Evolutionary conservation across 2,329 filamentous ascomycete genomes (phyloP).

Genomic region (Clarireedia paspali): DNA sequence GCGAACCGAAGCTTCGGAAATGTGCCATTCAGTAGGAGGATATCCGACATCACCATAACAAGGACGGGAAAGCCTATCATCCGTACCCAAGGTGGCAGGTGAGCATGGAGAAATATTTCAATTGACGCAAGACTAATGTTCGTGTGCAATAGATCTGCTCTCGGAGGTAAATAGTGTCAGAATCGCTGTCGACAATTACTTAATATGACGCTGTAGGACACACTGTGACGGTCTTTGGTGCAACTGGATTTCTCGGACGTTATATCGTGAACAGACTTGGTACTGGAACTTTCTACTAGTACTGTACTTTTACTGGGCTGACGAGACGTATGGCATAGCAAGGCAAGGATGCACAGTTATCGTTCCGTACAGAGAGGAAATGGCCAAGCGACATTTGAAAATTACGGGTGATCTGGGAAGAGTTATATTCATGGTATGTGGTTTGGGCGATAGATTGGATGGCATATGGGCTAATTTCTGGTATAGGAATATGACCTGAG

Average conservation of each 20-base stretch:
- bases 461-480: neutral
- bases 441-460: neutral
- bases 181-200: conserved; percentile 8
- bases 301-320: conserved; percentile 11
- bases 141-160: conserved; percentile 55
- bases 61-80: conserved; percentile 94
- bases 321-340: conserved; percentile 44
- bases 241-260: conserved; percentile 88
- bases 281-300: conserved; percentile 30
- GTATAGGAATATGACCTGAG: conserved; percentile 82
- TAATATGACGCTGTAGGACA: conserved; percentile 53
- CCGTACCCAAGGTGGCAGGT: conserved; percentile 84
- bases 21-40: conserved; percentile 42
- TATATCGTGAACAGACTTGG: conserved; percentile 97
- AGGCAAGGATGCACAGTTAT: conserved; percentile 91
- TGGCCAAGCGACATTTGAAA: conserved; percentile 95
- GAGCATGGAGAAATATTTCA: conserved; percentile 30
- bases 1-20: conserved; percentile 33
- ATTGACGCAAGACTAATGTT: conserved; percentile 22
- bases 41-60: conserved; percentile 86
- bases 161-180: conserved; percentile 59
- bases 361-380: conserved; percentile 91
- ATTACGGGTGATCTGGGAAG: conserved; percentile 89
- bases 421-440: conserved; percentile 68
- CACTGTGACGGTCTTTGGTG: conserved; percentile 95